A percentile compares a stretch with the other conserved stretches of the same genome.
phyloP scores from a whole-genome alignment of 2,329 filamentous ascomycete species.

The Aspergillus carbonarius region DNA sequence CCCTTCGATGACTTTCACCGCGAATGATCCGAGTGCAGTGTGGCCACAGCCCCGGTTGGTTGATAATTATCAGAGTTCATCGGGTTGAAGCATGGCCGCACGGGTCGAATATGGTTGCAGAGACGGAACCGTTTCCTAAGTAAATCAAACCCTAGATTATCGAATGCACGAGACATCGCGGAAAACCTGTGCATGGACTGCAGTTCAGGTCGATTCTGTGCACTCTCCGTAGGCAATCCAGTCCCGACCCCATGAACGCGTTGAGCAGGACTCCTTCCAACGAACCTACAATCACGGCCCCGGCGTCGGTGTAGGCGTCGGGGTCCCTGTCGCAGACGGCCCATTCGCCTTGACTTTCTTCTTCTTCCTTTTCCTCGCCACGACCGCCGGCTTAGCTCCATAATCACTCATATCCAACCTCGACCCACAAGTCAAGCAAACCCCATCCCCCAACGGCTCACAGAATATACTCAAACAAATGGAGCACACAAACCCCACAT shows the following conservation, averaged over 20 bases:
- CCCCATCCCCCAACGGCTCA: slow-evolving; percentile 59
- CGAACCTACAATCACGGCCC: slow-evolving; percentile 25
- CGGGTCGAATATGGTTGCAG: background rate
- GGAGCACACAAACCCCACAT: slow-evolving; percentile 92
- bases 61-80: background rate
- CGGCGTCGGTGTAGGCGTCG: slow-evolving; percentile 55
- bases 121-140: background rate
- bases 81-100: background rate
- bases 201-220: background rate
- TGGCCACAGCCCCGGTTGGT: background rate
- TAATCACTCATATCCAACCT: slow-evolving; percentile 73
- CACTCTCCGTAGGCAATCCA: background rate
- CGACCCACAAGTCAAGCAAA: slow-evolving; percentile 82
- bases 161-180: background rate
- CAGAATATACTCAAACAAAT: slow-evolving; percentile 96
- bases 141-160: background rate
- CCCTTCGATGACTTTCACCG: background rate
- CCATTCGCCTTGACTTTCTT: slow-evolving; percentile 61
- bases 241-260: background rate
- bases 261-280: background rate
- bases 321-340: slow-evolving; percentile 54
- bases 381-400: slow-evolving; percentile 72
- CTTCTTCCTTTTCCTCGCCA: slow-evolving; percentile 71
- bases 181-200: background rate
- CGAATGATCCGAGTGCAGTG: background rate